Percentiles rank a stretch among this genome's conserved stretches.
Evolutionary conservation across 2,329 filamentous ascomycete species (phyloP).

Genomic region (Calycina marina): DNA sequence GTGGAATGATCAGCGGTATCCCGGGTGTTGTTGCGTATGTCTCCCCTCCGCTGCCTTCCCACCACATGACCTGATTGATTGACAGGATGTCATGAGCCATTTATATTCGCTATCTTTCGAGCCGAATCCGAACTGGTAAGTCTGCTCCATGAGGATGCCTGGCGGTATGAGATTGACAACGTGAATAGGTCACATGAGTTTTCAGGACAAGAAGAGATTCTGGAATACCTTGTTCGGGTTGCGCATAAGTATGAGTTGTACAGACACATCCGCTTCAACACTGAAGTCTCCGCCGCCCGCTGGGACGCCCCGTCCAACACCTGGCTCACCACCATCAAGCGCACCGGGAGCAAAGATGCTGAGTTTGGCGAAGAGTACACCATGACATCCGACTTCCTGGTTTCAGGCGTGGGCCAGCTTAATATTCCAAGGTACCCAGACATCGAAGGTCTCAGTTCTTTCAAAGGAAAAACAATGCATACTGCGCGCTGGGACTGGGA

Average conservation of each 20-base stretch:
- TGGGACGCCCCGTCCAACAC: constrained; percentile 38
- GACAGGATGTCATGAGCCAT: constrained; percentile 30
- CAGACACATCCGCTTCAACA: constrained; percentile 42
- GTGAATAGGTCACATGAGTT: constrained; percentile 30
- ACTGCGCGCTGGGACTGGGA: constrained; percentile 46
- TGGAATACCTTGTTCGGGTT: constrained; percentile 35
- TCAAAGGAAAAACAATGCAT: constrained; percentile 33
- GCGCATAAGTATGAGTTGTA: constrained; percentile 39
- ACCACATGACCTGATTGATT: not conserved
- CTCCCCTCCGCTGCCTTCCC: constrained; percentile 2
- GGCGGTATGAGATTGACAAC: not conserved
- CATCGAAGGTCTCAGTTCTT: constrained; percentile 31
- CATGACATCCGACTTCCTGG: constrained; percentile 38
- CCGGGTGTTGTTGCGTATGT: constrained; percentile 39
- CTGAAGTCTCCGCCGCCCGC: constrained; percentile 32
- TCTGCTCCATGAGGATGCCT: not conserved
- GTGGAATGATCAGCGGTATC: constrained; percentile 41
- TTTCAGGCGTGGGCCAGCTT: constrained; percentile 43
- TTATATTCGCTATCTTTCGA: constrained; percentile 45
- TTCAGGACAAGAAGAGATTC: constrained; percentile 44
- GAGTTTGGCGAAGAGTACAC: constrained; percentile 37
- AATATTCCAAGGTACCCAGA: constrained; percentile 39
- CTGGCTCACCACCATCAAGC: constrained; percentile 34
- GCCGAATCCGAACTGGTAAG: constrained; percentile 38
- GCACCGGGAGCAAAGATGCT: constrained; percentile 36